These are phyloP conservation scores for Verbascum thapsus DNA, from an alignment of 257 asterid genomes.

Conservation along the genomic window DNA sequence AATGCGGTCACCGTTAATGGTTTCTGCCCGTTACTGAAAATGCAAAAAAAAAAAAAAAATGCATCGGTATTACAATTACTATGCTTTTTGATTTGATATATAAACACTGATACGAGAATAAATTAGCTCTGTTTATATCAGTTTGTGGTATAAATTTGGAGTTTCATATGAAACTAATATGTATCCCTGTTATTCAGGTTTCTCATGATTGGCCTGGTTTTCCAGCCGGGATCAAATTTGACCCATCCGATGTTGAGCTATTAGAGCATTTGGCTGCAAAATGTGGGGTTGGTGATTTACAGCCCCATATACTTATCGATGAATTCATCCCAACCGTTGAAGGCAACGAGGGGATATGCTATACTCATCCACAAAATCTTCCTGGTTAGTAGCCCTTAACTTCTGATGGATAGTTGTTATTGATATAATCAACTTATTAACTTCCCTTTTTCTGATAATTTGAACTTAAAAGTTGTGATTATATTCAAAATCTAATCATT, in stretches of 20 bases:
- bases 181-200: conserved; percentile 41
- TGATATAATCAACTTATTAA: too few species aligned
- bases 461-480: too few species aligned
- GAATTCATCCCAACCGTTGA: conserved; percentile 88
- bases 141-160: neutral
- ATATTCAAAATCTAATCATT: too few species aligned
- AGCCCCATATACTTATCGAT: conserved; percentile 66
- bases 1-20: too few species aligned
- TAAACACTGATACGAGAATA: neutral
- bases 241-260: conserved; percentile 87
- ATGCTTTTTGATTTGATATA: neutral
- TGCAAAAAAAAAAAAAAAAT: too few species aligned
- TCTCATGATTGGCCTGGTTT: conserved; percentile 77
- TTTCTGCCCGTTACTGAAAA: too few species aligned
- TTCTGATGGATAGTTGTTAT: neutral
- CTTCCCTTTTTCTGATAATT: too few species aligned
- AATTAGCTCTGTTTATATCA: neutral
- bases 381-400: conserved; percentile 58
- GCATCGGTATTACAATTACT: too few species aligned
- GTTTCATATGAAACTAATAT: conserved; percentile 14
- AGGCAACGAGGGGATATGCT: conserved; percentile 72
- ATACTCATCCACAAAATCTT: conserved; percentile 94
- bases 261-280: conserved; percentile 86
- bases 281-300: conserved; percentile 46
- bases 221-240: conserved; percentile 90